A percentile compares a stretch with the other conserved stretches of the same genome.
phyloP scores from a whole-genome alignment of 2,329 filamentous ascomycete species.

The Monilinia aucupariae region DNA sequence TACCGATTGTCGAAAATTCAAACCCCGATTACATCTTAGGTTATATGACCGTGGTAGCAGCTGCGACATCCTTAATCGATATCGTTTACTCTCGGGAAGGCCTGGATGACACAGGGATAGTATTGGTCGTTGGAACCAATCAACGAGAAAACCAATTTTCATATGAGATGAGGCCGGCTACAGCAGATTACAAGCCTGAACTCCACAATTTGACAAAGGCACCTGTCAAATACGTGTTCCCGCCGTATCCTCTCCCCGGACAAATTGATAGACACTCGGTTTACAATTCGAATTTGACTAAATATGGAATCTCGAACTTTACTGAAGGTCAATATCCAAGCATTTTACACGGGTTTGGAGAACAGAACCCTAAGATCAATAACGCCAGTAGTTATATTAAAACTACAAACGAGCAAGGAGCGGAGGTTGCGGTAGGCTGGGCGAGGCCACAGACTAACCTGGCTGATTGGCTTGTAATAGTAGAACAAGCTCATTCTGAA shows the following conservation, averaged over 20 bases:
- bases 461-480: conserved; percentile 75
- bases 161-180: conserved; percentile 42
- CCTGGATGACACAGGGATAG: conserved; percentile 62
- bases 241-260: conserved; percentile 42
- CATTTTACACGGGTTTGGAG: conserved; percentile 51
- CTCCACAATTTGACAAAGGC: conserved; percentile 40
- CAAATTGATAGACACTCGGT: conserved; percentile 45
- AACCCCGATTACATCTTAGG: conserved; percentile 62
- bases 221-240: conserved; percentile 55
- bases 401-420: conserved; percentile 66
- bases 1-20: conserved; percentile 68
- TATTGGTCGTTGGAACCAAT: conserved; percentile 64
- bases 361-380: conserved; percentile 47
- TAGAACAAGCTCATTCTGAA: conserved; percentile 70
- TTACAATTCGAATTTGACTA: conserved; percentile 37
- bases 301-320: conserved; percentile 45
- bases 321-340: conserved; percentile 56
- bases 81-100: conserved; percentile 63
- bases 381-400: conserved; percentile 65
- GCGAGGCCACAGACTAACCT: conserved; percentile 62
- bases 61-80: conserved; percentile 57
- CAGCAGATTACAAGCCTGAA: conserved; percentile 41
- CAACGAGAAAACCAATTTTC: conserved; percentile 61
- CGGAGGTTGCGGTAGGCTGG: conserved; percentile 72
- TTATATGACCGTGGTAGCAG: conserved; percentile 76